Percentiles rank a stretch among this genome's conserved stretches.
These are phyloP conservation scores for Ascochyta pisi DNA, from an alignment of 2,329 filamentous ascomycete species.

Conservation along the genomic window DNA sequence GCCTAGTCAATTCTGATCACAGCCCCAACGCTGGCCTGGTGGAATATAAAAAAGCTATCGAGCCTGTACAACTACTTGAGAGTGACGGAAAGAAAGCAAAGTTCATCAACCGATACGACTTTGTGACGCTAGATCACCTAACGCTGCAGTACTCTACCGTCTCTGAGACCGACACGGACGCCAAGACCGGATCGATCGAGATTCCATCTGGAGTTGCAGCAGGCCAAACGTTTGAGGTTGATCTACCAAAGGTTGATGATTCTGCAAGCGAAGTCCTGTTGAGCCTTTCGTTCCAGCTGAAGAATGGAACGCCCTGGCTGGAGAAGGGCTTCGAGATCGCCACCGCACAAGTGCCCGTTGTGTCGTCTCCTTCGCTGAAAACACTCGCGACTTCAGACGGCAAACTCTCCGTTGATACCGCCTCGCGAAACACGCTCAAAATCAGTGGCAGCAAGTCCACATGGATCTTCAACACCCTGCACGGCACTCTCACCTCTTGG, in stretches of 20 bases:
- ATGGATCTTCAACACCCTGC: conserved; percentile 60
- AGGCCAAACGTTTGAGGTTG: conserved; percentile 35
- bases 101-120: conserved; percentile 47
- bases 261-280: conserved; percentile 25
- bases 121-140: conserved; percentile 48
- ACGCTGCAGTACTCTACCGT: conserved; percentile 25
- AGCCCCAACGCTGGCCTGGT: conserved; percentile 50
- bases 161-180: conserved; percentile 10
- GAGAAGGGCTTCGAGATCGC: conserved; percentile 47
- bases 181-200: conserved; percentile 25
- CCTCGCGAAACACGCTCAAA: conserved; percentile 28
- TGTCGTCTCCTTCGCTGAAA: conserved; percentile 15
- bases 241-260: conserved; percentile 28
- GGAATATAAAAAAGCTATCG: conserved; percentile 55
- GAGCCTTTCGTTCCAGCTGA: conserved; percentile 44
- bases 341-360: conserved; percentile 41
- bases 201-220: conserved; percentile 36
- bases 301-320: conserved; percentile 40
- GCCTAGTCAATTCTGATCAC: conserved; percentile 52
- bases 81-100: conserved; percentile 28
- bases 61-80: conserved; percentile 49
- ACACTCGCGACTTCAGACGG: conserved; percentile 50
- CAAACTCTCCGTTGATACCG: conserved; percentile 43
- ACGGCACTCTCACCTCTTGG: conserved; percentile 57
- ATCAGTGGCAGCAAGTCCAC: conserved; percentile 35